Evolutionary conservation across 2,329 filamentous ascomycete genomes (phyloP).

Genomic region (Blastomyces percursus): DNA sequence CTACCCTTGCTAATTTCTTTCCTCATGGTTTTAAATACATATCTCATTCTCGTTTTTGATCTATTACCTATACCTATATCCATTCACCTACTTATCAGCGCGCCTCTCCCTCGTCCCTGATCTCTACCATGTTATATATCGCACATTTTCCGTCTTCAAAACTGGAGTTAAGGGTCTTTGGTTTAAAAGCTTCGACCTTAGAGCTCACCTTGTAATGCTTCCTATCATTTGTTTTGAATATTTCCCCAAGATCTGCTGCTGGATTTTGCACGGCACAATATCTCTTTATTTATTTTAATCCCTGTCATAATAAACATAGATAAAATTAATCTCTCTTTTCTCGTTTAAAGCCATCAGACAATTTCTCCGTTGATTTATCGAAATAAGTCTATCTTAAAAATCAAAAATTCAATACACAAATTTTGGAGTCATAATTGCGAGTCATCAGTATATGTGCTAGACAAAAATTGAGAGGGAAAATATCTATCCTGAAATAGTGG

Average conservation of each 20-base stretch:
- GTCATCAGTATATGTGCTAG: neutral
- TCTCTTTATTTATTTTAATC: neutral
- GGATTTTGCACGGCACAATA: neutral
- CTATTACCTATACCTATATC: neutral
- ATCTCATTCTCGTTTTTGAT: neutral
- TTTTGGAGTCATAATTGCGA: neutral
- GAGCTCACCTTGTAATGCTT: neutral
- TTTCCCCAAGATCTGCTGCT: neutral
- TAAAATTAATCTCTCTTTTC: neutral
- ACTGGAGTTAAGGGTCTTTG: neutral
- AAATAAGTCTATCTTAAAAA: neutral
- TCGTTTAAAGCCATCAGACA: neutral
- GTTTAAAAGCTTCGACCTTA: neutral
- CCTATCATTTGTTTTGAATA: neutral
- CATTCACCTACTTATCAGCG: neutral
- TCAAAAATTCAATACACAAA: neutral
- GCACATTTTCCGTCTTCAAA: neutral
- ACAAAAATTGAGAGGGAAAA: neutral
- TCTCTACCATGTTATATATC: neutral
- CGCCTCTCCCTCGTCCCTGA: no score
- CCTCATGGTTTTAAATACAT: neutral
- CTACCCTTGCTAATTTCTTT: no score
- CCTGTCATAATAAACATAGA: neutral
- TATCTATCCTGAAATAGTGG: neutral
- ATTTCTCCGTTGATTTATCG: neutral